Percentiles rank a stretch among this genome's conserved stretches.
phyloP scores from a whole-genome alignment of 2,329 filamentous ascomycete species.

The Hysterium pulicare region DNA sequence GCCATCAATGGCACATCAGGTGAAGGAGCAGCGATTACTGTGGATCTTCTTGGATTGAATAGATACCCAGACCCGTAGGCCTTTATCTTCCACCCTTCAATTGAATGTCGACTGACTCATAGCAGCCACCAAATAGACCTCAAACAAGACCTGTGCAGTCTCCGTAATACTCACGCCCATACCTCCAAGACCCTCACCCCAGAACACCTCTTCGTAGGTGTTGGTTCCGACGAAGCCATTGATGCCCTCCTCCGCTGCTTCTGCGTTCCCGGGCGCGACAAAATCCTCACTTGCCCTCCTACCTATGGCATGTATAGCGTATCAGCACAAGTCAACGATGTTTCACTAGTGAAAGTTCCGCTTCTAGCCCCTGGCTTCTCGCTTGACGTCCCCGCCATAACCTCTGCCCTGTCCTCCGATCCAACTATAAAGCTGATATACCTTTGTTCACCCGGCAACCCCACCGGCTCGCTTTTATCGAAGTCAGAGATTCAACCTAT shows the following conservation, averaged over 20 bases:
- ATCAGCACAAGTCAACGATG: slow-evolving; percentile 89
- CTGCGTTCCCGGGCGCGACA: slow-evolving; percentile 81
- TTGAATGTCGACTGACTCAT: slow-evolving; percentile 1
- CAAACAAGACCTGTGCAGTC: slow-evolving; percentile 79
- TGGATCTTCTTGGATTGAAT: slow-evolving; percentile 80
- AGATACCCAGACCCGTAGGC: slow-evolving; percentile 84
- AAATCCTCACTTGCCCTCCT: slow-evolving; percentile 89
- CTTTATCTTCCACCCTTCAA: not conserved
- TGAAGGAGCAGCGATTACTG: slow-evolving; percentile 48
- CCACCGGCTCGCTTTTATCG: slow-evolving; percentile 73
- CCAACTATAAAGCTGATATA: slow-evolving; percentile 80
- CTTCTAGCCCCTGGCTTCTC: slow-evolving; percentile 71
- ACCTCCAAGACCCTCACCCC: slow-evolving; percentile 70
- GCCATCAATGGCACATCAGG: slow-evolving; percentile 37
- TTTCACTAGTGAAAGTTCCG: slow-evolving; percentile 81
- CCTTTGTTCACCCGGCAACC: slow-evolving; percentile 92
- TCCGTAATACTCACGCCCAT: slow-evolving; percentile 83
- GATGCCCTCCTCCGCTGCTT: slow-evolving; percentile 92
- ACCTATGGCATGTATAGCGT: slow-evolving; percentile 99
- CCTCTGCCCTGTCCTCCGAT: slow-evolving; percentile 60
- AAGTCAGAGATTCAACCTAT: slow-evolving; percentile 72
- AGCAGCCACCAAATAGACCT: slow-evolving; percentile 73
- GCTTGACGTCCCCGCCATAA: slow-evolving; percentile 67
- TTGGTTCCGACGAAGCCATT: slow-evolving; percentile 95
- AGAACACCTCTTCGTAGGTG: slow-evolving; percentile 87